These are phyloP conservation scores for Moniliella sp. DNA, from an alignment of 1,284 basidiomycete genomes.

Conservation along the genomic window DNA sequence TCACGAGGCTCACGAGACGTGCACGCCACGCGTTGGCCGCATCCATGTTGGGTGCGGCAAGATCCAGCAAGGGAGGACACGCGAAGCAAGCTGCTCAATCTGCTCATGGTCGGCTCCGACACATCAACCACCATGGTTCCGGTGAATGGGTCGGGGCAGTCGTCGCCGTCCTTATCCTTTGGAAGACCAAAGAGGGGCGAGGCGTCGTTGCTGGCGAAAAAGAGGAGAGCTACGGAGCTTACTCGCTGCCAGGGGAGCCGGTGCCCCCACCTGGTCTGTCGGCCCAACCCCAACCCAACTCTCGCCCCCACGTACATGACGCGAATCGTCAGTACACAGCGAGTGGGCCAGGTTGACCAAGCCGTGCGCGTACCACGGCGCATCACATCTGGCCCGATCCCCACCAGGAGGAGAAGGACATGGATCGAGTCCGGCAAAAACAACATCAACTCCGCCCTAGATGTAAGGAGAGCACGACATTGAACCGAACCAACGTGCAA, in stretches of 20 bases:
- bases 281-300: too few relatives aligned
- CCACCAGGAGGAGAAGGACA: slow-evolving; percentile 20
- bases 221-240: slow-evolving; percentile 13
- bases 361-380: slow-evolving; percentile 18
- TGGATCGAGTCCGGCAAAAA: slow-evolving; percentile 24
- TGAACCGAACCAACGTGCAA: slow-evolving; percentile 27
- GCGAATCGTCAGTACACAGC: slow-evolving; percentile 23
- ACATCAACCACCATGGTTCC: too few relatives aligned
- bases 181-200: slow-evolving; percentile 19
- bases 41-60: slow-evolving; percentile 37
- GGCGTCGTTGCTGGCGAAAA: slow-evolving; percentile 14
- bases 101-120: slow-evolving; percentile 16
- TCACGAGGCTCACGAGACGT: slow-evolving; percentile 76
- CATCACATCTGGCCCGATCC: slow-evolving; percentile 21
- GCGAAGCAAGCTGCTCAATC: slow-evolving; percentile 17
- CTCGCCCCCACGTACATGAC: too few relatives aligned
- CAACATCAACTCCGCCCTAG: slow-evolving; percentile 16
- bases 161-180: too few relatives aligned
- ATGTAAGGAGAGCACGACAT: slow-evolving; percentile 28
- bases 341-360: slow-evolving; percentile 28
- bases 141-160: slow-evolving; percentile 13
- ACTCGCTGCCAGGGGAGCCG: slow-evolving; percentile 3
- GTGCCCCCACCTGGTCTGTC: slow-evolving; percentile 6
- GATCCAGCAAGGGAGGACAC: slow-evolving; percentile 20
- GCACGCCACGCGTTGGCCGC: slow-evolving; percentile 75